Evolutionary conservation across 2,329 filamentous ascomycete genomes (phyloP), one percentile per base, ranked within the genome.

Genomic region (Cercospora berteroae): DNA sequence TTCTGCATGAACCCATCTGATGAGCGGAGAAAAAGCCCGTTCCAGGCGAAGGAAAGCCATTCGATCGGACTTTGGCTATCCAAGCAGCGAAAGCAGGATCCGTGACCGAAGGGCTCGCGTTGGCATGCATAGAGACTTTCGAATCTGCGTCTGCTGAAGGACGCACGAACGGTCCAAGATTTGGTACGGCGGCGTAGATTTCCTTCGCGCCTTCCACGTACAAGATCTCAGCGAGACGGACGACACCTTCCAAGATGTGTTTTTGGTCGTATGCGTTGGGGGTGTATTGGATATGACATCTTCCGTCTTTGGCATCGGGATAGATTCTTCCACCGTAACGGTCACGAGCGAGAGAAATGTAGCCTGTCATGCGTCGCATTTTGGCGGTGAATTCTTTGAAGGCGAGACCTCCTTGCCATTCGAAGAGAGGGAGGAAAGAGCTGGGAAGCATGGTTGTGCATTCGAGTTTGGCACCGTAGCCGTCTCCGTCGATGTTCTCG

Each of bases 381-480:
- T 89, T 89, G 13, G 91, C 85, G 0, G 86, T 84, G 68, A 88
- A 82, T n/a, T 90, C 80, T 80, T 96, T 97, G 77, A 85, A 91
- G 55, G 92, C 86, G 10, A 93, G 77, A 0, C 88, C 90, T 64
- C 82, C 81, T n/a, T 78, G 81, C 89, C 91, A 96, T 13, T 89
- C 85, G 63, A 91, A 82, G 61, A 85, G 80, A 5, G 88, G 81
- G 13, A 93, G 81, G 72, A 87, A 84, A 2, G 88, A 77, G 18
- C 88, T 86, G 0, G 93, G 92, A 75, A 93, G 74, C 90, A 95
- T 94, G 74, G 86, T 86, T 1, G 87, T 87, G 9, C 88, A 84
- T 82, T 97, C 93, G 29, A 97, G 82, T 78, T 96, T 96, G 59
- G 85, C 84, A 44, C 94, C 94, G 74, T 97, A 92, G 66, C 93